Evolutionary conservation across 23 red algal genomes (phyloP).

Genomic region (Gracilaria gracilis): DNA sequence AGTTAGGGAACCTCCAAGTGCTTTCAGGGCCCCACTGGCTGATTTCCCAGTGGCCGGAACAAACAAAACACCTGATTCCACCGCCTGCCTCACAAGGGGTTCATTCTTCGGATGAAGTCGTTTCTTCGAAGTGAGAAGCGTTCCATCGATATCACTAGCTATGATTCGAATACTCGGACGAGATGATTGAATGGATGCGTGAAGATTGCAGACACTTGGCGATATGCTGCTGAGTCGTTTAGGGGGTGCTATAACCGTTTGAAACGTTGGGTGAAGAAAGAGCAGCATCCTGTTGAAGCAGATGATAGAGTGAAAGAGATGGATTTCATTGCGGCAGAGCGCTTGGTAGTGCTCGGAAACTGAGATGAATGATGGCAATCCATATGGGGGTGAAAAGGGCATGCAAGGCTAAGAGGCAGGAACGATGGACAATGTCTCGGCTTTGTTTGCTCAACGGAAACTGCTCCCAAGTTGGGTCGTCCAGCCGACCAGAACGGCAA

Average conservation of each 20-base stretch:
- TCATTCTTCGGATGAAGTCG: slow-evolving; percentile 30
- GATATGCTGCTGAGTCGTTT: neutral
- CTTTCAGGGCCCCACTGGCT: slow-evolving; percentile 55
- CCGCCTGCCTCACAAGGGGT: neutral
- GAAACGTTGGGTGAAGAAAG: neutral
- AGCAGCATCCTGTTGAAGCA: neutral
- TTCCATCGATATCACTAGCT: slow-evolving; percentile 52
- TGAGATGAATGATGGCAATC: neutral
- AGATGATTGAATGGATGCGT: neutral
- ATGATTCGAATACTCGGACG: slow-evolving; percentile 31
- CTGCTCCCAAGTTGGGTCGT: neutral
- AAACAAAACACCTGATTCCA: slow-evolving; percentile 34
- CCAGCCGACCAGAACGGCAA: neutral
- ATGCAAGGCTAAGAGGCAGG: neutral
- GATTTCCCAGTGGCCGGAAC: slow-evolving; percentile 92
- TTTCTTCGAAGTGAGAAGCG: slow-evolving; percentile 33
- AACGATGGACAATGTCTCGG: slow-evolving; percentile 3
- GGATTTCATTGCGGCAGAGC: neutral
- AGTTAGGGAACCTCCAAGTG: slow-evolving; percentile 38
- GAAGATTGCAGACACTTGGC: neutral
- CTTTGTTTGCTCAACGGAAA: neutral
- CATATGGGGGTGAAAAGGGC: too few species aligned
- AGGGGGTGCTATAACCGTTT: neutral
- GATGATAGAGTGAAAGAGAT: neutral
- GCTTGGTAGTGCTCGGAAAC: neutral